Evolutionary conservation across 129 eudicot genomes (phyloP), one percentile per base, ranked within the genome.

Genomic region (Deinandra increscens): DNA sequence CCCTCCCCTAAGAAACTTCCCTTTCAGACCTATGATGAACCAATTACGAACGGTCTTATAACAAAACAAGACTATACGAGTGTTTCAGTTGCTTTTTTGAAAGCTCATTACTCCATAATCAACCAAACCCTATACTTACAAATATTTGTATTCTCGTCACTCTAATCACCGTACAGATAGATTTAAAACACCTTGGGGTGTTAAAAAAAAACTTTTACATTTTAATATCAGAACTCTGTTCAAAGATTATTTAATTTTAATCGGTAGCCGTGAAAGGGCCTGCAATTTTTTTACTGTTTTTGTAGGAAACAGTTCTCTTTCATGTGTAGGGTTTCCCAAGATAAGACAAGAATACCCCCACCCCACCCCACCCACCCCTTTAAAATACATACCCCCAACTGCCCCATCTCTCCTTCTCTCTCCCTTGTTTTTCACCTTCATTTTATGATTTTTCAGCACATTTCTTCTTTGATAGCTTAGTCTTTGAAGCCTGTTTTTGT

Each of bases 301-400:
- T 75, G 74, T 66, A 44, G 80, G 74, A 67, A 75, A 15, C 80
- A 44, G 41, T 67, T 75, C 58, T 44, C 69, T 66, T 44, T 67
- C 74, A 67, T 58, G 62, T 58, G 80, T 46, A 62, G 69, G 22
- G 61, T 66, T 75, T 75, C 74, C 80, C 74, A 75, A 75, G 74
- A 67, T 75, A 75, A 75, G 74, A 75, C 80, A 75, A 75, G 69
- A 67, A 75, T 67, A 67, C 73, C 6, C 65, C 9, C 60, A 9
- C 22, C 3, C 62, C 10, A 10, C 23, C 7, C 15, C 22, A 56
- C 63, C 4, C 34, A 29, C 58, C 64, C 53, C 71, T 51, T 65
- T 74, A 60, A 74, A 63, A 73, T 62, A 73, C 72, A 9, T 42
- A 64, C 61, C 55, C 55, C 20, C 72, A 13, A 10, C 37, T 1